Percentiles rank a stretch among this genome's conserved stretches.
phyloP scores from a whole-genome alignment of 2,329 filamentous ascomycete genomes.

The Beauveria brongniartii region DNA sequence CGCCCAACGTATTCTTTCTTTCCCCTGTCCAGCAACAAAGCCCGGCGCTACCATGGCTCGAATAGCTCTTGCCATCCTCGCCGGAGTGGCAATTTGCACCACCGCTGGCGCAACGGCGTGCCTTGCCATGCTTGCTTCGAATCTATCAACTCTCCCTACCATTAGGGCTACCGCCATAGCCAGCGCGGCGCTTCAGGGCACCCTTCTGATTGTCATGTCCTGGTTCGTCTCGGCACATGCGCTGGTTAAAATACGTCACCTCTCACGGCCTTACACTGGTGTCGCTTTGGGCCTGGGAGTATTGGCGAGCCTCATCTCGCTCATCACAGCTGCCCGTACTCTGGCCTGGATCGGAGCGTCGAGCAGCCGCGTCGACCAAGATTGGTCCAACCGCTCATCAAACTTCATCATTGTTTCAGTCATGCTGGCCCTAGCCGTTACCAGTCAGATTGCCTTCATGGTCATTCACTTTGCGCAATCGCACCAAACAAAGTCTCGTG shows the following conservation, averaged over 20 bases:
- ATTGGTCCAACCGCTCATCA: slow-evolving; percentile 15
- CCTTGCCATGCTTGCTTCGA: not conserved
- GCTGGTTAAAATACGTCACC: slow-evolving; percentile 15
- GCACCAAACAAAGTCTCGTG: slow-evolving; percentile 20
- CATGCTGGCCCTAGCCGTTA: slow-evolving; percentile 37
- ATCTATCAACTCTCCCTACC: not conserved
- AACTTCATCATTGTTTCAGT: slow-evolving; percentile 38
- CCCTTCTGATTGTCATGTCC: slow-evolving; percentile 13
- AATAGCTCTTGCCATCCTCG: not conserved
- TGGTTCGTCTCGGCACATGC: not conserved
- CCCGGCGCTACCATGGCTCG: not conserved
- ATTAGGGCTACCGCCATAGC: slow-evolving; percentile 25
- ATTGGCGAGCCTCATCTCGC: slow-evolving; percentile 35
- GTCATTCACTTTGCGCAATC: slow-evolving; percentile 34
- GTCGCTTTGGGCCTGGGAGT: slow-evolving; percentile 24
- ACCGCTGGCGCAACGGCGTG: slow-evolving; percentile 1
- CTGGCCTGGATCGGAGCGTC: slow-evolving; percentile 33
- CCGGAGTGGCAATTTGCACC: not conserved
- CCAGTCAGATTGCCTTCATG: slow-evolving; percentile 41
- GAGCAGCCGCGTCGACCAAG: slow-evolving; percentile 17
- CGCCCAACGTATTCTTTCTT: not conserved
- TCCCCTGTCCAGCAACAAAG: not conserved
- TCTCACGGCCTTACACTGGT: slow-evolving; percentile 18
- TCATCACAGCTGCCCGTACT: slow-evolving; percentile 35
- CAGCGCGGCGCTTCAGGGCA: slow-evolving; percentile 30